Base-by-base conservation (phyloP, 2,329 filamentous ascomycete species). In the Atkinsonella hypoxylon region DNA sequence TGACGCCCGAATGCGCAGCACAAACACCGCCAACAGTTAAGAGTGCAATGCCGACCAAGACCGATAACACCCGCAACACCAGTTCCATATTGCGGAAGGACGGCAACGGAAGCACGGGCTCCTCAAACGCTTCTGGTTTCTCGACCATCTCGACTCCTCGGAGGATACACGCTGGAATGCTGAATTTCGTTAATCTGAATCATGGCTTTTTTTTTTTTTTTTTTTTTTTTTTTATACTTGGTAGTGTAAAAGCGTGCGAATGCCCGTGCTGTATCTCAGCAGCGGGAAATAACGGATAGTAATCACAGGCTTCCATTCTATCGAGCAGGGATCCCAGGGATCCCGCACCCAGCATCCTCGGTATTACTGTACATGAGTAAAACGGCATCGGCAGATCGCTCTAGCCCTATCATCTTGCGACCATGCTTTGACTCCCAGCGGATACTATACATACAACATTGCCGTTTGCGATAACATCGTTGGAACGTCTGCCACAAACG, bases 11-110 rank as follows among this genome's bases (percentile, higher is more conserved):
- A 7, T 47, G 20, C 1, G 42, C 18, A 5, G 47, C 40, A 40
- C 40, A 31, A 18, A 52, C 30, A n/a, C 42, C 51, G 6, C 51
- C 51, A 9, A 52, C 22, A n/a, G 34, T 38, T 17, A 52, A 18
- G 26, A 52, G 36, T 8, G 39, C 43, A 13, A 49, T 36, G 12
- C 42, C 49, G 9, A 49, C 20, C 9, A 49, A 9, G 3, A 39
- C 17, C 13, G 42, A 47, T 12, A 48, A 1, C 15, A 52, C 17
- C 17, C 51, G 51, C 34, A 49, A 31, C 11, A 31, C 7, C 15
- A 50, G 26, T 3, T 50, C 49, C 15, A 50, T 38, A 38, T 48
- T 48, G 13, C 46, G 46, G 38, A 48, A 48, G 11, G 34, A 36
- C 22, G 34, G 41, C 20, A 48, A 22, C 22, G 46, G 46, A 4